Base-by-base conservation (phyloP, 2,329 filamentous ascomycete species). In the Colletotrichum tropicicola region DNA sequence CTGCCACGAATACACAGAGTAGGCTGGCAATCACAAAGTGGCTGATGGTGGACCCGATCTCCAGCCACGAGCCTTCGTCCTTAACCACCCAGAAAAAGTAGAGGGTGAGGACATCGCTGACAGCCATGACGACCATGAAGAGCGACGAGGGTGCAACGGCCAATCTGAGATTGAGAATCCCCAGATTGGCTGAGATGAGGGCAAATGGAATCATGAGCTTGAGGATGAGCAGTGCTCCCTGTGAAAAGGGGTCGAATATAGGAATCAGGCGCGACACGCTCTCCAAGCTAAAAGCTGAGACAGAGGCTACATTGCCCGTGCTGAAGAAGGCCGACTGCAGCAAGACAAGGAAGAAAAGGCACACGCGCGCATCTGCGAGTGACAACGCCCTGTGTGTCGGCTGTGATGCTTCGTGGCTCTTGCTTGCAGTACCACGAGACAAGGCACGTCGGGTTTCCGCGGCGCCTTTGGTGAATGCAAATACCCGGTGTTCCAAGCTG, bases 61-160 rank as follows among this genome's bases (percentile, higher is more conserved):
- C 96, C 65, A 99, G 80, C 96, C 96, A 99, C 21, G 92, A 96
- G 0, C 96, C 96, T 75, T 99, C 96, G 71, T 99, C 96, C 73
- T 92, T 92, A 47, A 99, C 96, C 72, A 97, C 93, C 89, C 93
- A 99, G 80, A 99, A 99, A 82, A 99, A 99, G 72, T 96, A 93
- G 55, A 99, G 84, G 4, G 96, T 98, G 75, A 98, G 85, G 52
- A 97, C 88, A 75, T 99, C 96, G 66, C 92, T 94, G 54, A 97
- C 88, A 1, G 92, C 92, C 88, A 98, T 97, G 53, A 97, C 94
- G 2, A 95, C 82, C 91, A 98, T 98, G 80, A 98, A 98, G 4
- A 99, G 82, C 6, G 94, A 93, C 39, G 92, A 94, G 0, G 94
- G 94, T 8, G 94, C 91, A 0, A 99, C 91, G 15, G 92, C 91